These are phyloP conservation scores for Phascolomyces articulosus DNA, from an alignment of 371 early-diverging fungal species.

Conservation along the genomic window DNA sequence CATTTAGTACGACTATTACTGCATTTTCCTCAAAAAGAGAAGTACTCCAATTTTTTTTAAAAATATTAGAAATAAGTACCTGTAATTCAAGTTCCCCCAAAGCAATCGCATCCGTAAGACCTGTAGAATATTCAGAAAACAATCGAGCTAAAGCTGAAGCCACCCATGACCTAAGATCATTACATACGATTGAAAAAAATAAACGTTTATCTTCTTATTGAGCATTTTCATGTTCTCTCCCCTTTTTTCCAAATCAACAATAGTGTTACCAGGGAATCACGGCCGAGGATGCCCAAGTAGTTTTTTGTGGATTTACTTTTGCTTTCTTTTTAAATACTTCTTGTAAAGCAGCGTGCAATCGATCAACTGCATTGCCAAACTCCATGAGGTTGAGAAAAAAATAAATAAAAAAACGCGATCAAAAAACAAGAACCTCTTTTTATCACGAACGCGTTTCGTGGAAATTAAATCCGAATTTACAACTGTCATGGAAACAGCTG, in stretches of 20 bases:
- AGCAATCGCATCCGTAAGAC: constrained; percentile 18
- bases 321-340: constrained; percentile 1
- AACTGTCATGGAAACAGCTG: no score
- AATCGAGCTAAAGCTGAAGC: constrained; percentile 19
- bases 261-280: constrained; percentile 21
- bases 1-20: no score
- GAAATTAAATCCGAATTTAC: no score
- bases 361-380: constrained; percentile 22
- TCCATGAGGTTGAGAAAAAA: constrained; percentile 16
- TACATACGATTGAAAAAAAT: no score
- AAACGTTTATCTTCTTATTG: no score
- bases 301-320: constrained; percentile 1
- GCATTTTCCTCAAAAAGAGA: no score
- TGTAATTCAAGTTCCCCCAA: constrained; percentile 19
- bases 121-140: constrained; percentile 20
- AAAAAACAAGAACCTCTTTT: no score
- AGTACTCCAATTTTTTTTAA: no score
- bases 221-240: no score
- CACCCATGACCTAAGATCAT: constrained; percentile 26
- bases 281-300: background rate
- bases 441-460: background rate
- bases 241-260: background rate
- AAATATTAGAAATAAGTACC: no score
- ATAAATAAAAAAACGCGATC: background rate
- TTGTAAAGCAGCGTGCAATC: constrained; percentile 10